Percentiles rank a stretch among this genome's conserved stretches.
Conservation (phyloP, 2,329 filamentous ascomycete species). For the Cercospora zeina region DNA sequence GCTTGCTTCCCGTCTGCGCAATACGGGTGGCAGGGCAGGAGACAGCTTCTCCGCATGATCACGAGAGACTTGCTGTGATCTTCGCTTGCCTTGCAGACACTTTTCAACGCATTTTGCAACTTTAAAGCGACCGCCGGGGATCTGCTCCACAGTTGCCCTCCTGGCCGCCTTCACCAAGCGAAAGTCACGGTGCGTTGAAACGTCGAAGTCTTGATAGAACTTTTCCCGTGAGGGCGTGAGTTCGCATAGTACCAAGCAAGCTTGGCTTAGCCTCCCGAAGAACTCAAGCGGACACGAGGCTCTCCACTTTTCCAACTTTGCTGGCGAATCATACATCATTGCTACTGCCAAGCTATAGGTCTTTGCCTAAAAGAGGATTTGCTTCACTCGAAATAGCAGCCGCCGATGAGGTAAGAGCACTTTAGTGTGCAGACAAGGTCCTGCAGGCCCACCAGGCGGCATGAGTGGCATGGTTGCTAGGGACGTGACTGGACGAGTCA, state of each 20-base stretch:
- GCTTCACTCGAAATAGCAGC: conserved; percentile 7
- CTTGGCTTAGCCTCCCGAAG: background rate
- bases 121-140: background rate
- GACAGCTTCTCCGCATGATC: conserved; percentile 1
- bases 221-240: background rate
- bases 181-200: background rate
- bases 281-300: conserved; percentile 11
- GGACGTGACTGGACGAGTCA: background rate
- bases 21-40: background rate
- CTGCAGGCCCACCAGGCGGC: background rate
- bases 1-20: background rate
- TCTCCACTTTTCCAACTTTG: conserved; percentile 5
- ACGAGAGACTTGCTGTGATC: background rate
- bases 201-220: conserved; percentile 3
- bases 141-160: background rate
- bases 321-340: background rate
- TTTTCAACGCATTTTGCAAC: background rate
- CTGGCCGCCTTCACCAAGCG: background rate
- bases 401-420: conserved; percentile 13
- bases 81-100: background rate
- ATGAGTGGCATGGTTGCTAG: conserved; percentile 5
- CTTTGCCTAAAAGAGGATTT: background rate
- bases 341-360: background rate
- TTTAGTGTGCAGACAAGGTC: conserved; percentile 7
- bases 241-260: background rate